phyloP scores from a whole-genome alignment of 805 yeast species.

The Kodamaea leandrae region DNA sequence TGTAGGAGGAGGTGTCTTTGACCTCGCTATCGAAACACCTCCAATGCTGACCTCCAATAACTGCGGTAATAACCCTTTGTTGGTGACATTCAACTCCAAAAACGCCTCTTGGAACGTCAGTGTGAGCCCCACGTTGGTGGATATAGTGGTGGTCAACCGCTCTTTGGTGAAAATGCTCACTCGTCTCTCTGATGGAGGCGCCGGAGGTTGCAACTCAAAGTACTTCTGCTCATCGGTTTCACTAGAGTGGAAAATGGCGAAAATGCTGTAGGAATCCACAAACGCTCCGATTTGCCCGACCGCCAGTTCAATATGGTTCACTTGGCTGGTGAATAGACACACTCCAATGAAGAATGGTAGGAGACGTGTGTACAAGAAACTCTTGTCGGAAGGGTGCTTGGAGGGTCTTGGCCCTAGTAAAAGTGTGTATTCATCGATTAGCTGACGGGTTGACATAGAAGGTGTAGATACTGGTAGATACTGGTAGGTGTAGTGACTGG shows the following conservation, averaged over 20 bases:
- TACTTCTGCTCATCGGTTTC: neutral
- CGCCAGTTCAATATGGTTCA: neutral
- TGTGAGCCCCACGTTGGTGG: conserved; percentile 2
- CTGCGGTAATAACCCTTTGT: conserved; percentile 5
- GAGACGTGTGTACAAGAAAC: neutral
- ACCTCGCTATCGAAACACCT: conserved; percentile 6
- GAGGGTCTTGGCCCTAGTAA: neutral
- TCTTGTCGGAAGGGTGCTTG: neutral
- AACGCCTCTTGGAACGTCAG: conserved; percentile 8
- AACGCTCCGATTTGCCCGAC: neutral
- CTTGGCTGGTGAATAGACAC: neutral
- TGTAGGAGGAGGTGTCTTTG: conserved; percentile 4
- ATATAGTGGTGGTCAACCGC: conserved; percentile 4
- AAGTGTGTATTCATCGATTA: neutral
- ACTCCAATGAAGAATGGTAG: neutral
- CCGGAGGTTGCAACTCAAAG: conserved; percentile 6
- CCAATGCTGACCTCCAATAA: conserved; percentile 5
- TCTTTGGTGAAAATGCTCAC: neutral
- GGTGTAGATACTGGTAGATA: no score
- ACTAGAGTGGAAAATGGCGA: neutral
- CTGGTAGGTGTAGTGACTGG: no score
- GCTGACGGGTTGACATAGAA: no score
- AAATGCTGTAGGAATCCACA: neutral
- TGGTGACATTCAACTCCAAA: conserved; percentile 7
- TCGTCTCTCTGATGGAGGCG: conserved; percentile 1